Conservation (phyloP, 805 yeast genomes). For the Candida fluviatilis region DNA sequence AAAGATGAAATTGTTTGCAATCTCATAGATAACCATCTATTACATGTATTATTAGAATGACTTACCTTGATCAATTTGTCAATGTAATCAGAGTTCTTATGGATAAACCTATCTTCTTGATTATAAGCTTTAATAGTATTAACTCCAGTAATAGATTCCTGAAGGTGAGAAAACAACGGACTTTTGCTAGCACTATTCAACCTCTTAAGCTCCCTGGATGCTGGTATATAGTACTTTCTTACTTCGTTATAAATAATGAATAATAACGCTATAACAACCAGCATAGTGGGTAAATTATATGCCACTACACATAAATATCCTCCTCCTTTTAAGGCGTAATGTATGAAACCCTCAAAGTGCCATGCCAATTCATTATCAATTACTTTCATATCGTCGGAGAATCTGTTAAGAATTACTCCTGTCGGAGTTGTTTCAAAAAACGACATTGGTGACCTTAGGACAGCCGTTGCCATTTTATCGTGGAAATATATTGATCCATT, state of each 20-base stretch:
- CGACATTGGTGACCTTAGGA: conserved; percentile 38
- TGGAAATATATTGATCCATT: conserved; percentile 31
- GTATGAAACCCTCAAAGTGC: conserved; percentile 22
- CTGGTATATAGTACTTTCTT: conserved; percentile 28
- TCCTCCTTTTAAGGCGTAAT: conserved; percentile 19
- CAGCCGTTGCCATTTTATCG: conserved; percentile 30
- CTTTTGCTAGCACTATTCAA: conserved; percentile 26
- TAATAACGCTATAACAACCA: conserved; percentile 21
- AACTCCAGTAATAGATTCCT: conserved; percentile 34
- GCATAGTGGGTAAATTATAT: conserved; percentile 29
- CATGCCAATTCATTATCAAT: conserved; percentile 32
- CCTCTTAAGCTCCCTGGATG: conserved; percentile 33
- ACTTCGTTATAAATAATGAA: conserved; percentile 27
- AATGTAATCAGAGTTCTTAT: conserved; percentile 20
- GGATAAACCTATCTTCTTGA: conserved; percentile 25
- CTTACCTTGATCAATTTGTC: conserved; percentile 19
- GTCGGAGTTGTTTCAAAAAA: conserved; percentile 40
- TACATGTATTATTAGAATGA: conserved; percentile 18
- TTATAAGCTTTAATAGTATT: conserved; percentile 32
- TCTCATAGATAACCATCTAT: conserved; percentile 36
- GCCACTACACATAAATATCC: conserved; percentile 28
- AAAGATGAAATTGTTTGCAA: conserved; percentile 32
- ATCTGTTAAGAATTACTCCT: conserved; percentile 37
- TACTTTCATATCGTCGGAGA: conserved; percentile 32
- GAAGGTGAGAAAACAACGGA: conserved; percentile 33